A percentile compares a stretch with the other conserved stretches of the same genome.
phyloP scores from a whole-genome alignment of 139 green algal genomes.

The Ulvella scutata region DNA sequence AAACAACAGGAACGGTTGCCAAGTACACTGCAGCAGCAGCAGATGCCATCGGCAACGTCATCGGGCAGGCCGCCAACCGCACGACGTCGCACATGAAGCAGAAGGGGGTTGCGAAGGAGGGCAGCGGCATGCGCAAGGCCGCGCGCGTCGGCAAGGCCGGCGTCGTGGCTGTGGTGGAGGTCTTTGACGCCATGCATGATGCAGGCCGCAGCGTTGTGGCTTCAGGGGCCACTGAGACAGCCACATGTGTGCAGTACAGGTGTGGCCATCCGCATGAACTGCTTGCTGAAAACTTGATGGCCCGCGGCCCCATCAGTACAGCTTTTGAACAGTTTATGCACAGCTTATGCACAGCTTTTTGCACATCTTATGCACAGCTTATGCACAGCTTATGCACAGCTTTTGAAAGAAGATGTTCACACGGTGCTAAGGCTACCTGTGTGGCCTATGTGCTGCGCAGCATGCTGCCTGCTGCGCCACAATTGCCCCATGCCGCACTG shows the following conservation, averaged over 20 bases:
- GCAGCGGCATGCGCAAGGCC: background rate
- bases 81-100: background rate
- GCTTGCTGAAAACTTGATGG: too few species aligned
- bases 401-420: too few species aligned
- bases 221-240: background rate
- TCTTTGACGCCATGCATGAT: conserved; percentile 2
- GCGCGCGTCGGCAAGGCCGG: background rate
- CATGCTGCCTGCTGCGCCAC: too few species aligned
- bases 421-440: too few species aligned
- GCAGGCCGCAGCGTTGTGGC: background rate
- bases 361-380: too few species aligned
- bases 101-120: background rate
- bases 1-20: background rate
- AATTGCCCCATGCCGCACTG: too few species aligned
- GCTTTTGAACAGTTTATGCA: too few species aligned
- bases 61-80: background rate
- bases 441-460: too few species aligned
- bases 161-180: background rate
- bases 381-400: too few species aligned
- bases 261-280: background rate
- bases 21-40: background rate
- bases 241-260: background rate
- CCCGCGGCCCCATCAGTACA: too few species aligned
- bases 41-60: background rate
- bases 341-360: too few species aligned